A percentile compares a stretch with the other conserved stretches of the same genome.
Evolutionary conservation across 768 basidiomycete species (phyloP).

Genomic region (Terana coerulea): DNA sequence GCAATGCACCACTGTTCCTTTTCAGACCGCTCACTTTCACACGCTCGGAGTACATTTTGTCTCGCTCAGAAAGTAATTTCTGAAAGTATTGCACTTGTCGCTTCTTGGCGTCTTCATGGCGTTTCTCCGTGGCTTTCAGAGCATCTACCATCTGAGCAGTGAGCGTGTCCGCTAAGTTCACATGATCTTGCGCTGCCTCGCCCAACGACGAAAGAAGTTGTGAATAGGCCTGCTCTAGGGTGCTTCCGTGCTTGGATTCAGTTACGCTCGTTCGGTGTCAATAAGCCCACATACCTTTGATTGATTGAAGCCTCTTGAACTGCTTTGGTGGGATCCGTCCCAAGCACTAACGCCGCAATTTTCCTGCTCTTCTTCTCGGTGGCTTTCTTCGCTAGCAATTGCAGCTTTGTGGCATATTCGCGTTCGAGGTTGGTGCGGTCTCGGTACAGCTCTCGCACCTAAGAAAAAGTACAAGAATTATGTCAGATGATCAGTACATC

Average conservation of each 20-base stretch:
- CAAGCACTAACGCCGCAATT: slow-evolving; percentile 52
- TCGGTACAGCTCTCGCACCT: slow-evolving; percentile 73
- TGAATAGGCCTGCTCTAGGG: slow-evolving; percentile 67
- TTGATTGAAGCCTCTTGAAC: slow-evolving; percentile 50
- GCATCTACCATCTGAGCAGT: slow-evolving; percentile 59
- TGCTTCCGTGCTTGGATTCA: slow-evolving; percentile 43
- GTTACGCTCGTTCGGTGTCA: neutral
- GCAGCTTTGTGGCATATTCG: slow-evolving; percentile 74
- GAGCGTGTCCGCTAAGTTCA: slow-evolving; percentile 60
- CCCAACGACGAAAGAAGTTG: slow-evolving; percentile 60
- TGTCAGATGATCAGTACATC: neutral
- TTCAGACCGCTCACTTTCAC: slow-evolving; percentile 48
- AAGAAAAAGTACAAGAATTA: neutral
- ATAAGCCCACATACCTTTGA: slow-evolving; percentile 44
- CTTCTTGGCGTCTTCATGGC: slow-evolving; percentile 64
- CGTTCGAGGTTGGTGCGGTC: slow-evolving; percentile 68
- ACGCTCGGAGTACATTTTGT: slow-evolving; percentile 63
- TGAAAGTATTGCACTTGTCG: slow-evolving; percentile 74
- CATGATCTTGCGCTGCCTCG: slow-evolving; percentile 64
- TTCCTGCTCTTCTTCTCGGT: slow-evolving; percentile 67
- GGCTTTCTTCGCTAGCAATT: slow-evolving; percentile 60
- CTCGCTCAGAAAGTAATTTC: slow-evolving; percentile 66
- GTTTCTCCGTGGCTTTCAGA: slow-evolving; percentile 55
- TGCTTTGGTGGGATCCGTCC: slow-evolving; percentile 62
- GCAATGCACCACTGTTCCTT: neutral